A percentile compares a stretch with the other conserved stretches of the same genome.
Evolutionary conservation across 208 protist genomes (phyloP).

Genomic region (Histomonas meleagridis): DNA sequence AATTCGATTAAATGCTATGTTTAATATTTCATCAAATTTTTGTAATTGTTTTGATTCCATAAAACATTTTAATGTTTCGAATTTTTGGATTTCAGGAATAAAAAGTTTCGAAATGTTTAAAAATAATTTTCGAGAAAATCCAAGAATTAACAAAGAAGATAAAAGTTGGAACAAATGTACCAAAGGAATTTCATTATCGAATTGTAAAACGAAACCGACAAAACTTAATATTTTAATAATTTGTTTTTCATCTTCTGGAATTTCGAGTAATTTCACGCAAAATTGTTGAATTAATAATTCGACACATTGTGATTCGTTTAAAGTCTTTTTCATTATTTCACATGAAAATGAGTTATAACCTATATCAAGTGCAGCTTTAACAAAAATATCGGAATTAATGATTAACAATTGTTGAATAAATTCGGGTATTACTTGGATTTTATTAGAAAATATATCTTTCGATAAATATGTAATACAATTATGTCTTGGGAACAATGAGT

Average conservation of each 20-base stretch:
- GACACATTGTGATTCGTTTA: not conserved
- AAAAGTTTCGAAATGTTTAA: not conserved
- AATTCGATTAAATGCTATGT: not conserved
- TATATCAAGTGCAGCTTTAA: not conserved
- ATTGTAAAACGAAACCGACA: not conserved
- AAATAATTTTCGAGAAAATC: not conserved
- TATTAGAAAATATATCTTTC: not conserved
- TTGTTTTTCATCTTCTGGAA: not conserved
- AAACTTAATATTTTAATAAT: not conserved
- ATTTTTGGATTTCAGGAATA: not conserved
- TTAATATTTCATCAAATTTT: not conserved
- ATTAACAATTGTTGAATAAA: not conserved
- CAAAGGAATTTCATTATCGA: not conserved
- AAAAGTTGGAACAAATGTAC: not conserved
- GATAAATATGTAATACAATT: not conserved
- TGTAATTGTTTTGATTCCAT: not conserved
- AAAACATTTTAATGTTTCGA: not conserved
- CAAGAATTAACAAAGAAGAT: not conserved
- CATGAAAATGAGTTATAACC: not conserved
- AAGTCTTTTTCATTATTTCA: not conserved
- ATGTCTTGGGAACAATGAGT: not conserved
- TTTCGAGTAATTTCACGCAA: not conserved
- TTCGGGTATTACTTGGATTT: not conserved
- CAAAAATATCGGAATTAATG: not conserved
- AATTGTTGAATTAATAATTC: not conserved